Conservation (phyloP, 2,329 filamentous ascomycete genomes). For the Paracamarosporium sp. region DNA sequence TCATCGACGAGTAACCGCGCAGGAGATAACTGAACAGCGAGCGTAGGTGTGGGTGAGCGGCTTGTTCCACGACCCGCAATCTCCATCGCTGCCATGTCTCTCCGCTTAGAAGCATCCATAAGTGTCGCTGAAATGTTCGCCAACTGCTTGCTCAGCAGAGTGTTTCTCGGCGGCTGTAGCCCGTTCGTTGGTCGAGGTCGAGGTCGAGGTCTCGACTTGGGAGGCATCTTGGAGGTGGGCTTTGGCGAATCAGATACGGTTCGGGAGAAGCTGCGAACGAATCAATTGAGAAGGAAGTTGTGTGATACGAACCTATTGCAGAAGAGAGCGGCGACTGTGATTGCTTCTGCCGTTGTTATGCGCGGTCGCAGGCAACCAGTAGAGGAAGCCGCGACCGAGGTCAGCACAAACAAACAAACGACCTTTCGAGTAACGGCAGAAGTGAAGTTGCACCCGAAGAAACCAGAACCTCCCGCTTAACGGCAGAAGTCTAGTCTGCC, state of each 20-base stretch:
- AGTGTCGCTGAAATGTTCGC: conserved; percentile 25
- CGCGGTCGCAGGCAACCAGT: background rate
- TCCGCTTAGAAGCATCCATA: conserved; percentile 18
- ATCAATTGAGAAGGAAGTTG: background rate
- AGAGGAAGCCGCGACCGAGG: background rate
- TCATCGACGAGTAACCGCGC: background rate
- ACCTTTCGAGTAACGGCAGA: background rate
- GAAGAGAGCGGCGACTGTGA: background rate
- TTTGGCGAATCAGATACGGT: background rate
- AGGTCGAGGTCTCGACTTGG: background rate
- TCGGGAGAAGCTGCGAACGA: background rate
- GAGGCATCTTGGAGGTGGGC: background rate
- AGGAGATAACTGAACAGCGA: background rate
- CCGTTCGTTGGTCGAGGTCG: conserved; percentile 5
- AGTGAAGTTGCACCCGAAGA: background rate
- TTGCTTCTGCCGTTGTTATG: too few relatives aligned
- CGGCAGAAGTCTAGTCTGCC: background rate
- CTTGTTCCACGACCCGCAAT: background rate
- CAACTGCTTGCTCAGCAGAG: conserved; percentile 18
- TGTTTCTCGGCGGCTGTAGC: background rate
- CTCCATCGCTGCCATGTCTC: conserved; percentile 14
- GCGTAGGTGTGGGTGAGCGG: background rate
- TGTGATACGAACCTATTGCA: background rate
- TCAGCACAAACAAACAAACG: background rate
- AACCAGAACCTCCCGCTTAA: background rate